phyloP scores from a whole-genome alignment of 2,329 filamentous ascomycete genomes.

The Alternaria dauci region DNA sequence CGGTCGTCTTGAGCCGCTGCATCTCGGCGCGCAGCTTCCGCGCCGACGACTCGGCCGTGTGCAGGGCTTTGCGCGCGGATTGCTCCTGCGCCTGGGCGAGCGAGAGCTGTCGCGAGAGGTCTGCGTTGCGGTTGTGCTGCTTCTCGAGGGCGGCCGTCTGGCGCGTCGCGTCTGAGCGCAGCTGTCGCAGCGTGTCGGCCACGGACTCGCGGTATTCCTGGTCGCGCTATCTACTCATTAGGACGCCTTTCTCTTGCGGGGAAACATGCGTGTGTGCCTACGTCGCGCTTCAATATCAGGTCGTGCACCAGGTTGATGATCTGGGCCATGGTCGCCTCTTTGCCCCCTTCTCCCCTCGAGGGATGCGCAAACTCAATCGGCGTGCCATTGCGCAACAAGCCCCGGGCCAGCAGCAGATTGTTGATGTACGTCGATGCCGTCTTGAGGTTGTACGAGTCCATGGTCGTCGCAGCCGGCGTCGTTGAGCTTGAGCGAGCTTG shows the following conservation, averaged over 20 bases:
- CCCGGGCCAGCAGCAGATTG: constrained; percentile 70
- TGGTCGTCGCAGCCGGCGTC: constrained; percentile 18
- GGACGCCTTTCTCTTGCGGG: not conserved
- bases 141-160: constrained; percentile 73
- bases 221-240: constrained; percentile 71
- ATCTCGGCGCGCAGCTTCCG: constrained; percentile 86
- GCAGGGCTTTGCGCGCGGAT: constrained; percentile 72
- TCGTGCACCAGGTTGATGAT: constrained; percentile 96
- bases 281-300: constrained; percentile 86
- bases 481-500: not conserved
- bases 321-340: constrained; percentile 77
- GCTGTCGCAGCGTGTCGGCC: constrained; percentile 76
- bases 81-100: constrained; percentile 75
- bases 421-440: constrained; percentile 71
- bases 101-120: constrained; percentile 65
- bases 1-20: constrained; percentile 76
- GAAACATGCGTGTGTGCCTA: constrained; percentile 55
- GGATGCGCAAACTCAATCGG: constrained; percentile 84
- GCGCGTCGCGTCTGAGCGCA: constrained; percentile 78
- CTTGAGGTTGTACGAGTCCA: constrained; percentile 63
- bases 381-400: constrained; percentile 69
- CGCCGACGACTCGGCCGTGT: constrained; percentile 75
- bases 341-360: constrained; percentile 67
- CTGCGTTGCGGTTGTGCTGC: constrained; percentile 63
- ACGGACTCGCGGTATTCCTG: constrained; percentile 87